phyloP scores from a whole-genome alignment of 441 rosid species.

The Adansonia gregorii region DNA sequence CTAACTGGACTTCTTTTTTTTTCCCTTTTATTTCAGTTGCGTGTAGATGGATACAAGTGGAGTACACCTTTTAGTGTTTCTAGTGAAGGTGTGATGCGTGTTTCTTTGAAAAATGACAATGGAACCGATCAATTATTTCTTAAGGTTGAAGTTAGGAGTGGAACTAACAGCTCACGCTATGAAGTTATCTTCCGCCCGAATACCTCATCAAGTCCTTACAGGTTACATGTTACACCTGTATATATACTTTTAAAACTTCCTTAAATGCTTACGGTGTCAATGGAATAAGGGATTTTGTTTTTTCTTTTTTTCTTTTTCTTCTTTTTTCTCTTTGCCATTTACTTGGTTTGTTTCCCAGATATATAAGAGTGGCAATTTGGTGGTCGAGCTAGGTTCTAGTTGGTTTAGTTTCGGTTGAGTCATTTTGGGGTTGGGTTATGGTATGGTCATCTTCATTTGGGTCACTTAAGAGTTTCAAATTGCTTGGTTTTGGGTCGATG shows the following conservation, averaged over 20 bases:
- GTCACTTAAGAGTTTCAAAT: neutral
- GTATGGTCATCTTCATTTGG: neutral
- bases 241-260: neutral
- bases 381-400: neutral
- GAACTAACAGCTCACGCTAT: conserved; percentile 83
- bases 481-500: neutral
- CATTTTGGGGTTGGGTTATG: neutral
- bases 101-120: conserved; percentile 59
- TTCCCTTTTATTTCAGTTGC: conserved; percentile 51
- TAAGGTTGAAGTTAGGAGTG: conserved; percentile 90
- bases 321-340: neutral
- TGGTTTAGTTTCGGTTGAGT: neutral
- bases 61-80: conserved; percentile 86
- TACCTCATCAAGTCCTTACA: conserved; percentile 90
- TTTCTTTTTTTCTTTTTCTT: neutral
- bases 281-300: neutral
- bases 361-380: neutral
- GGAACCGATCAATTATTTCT: conserved; percentile 64
- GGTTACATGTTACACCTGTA: conserved; percentile 49
- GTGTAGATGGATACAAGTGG: conserved; percentile 83
- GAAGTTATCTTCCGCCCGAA: conserved; percentile 95
- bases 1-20: conserved; percentile 29
- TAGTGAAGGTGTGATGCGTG: conserved; percentile 83
- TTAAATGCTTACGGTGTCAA: neutral
- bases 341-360: neutral